These are phyloP conservation scores for Rhinocladiella mackenziei DNA, from an alignment of 2,329 filamentous ascomycete species.

Conservation along the genomic window DNA sequence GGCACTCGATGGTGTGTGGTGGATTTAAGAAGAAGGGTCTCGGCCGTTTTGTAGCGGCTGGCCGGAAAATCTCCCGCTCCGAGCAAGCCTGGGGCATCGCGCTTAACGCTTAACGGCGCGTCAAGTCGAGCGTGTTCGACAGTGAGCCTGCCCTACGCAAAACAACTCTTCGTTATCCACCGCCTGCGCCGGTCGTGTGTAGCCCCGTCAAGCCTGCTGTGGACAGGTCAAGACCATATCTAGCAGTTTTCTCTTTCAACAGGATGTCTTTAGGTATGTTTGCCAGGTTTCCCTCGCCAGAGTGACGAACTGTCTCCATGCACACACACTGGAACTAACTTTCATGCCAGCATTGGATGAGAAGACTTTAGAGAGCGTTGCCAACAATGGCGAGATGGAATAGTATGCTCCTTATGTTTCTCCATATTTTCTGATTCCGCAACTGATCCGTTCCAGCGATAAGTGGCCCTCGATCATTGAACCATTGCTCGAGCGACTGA, in stretches of 20 bases:
- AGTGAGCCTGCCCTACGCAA: too few species aligned
- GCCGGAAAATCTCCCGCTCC: too few species aligned
- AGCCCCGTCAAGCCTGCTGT: background rate
- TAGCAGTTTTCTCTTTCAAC: background rate
- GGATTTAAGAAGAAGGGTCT: too few species aligned
- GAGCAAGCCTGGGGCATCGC: too few species aligned
- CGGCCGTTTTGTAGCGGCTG: too few species aligned
- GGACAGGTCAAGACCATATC: background rate
- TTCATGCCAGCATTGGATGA: conserved; percentile 40
- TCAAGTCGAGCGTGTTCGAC: too few species aligned
- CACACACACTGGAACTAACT: conserved; percentile 4
- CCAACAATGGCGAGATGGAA: conserved; percentile 56
- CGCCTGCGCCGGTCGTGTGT: too few species aligned
- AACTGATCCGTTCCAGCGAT: conserved; percentile 51
- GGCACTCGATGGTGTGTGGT: too few species aligned
- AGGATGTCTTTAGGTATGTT: conserved; percentile 15
- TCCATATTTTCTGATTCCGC: background rate
- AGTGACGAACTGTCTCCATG: background rate
- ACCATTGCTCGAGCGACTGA: conserved; percentile 63
- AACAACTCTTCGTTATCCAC: too few species aligned
- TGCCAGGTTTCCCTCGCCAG: background rate
- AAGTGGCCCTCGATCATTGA: conserved; percentile 66
- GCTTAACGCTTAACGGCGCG: too few species aligned
- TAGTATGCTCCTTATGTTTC: conserved; percentile 49
- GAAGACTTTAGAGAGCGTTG: conserved; percentile 52